Conservation (phyloP, 495 filamentous ascomycete species). For the Sporormia fimetaria region DNA sequence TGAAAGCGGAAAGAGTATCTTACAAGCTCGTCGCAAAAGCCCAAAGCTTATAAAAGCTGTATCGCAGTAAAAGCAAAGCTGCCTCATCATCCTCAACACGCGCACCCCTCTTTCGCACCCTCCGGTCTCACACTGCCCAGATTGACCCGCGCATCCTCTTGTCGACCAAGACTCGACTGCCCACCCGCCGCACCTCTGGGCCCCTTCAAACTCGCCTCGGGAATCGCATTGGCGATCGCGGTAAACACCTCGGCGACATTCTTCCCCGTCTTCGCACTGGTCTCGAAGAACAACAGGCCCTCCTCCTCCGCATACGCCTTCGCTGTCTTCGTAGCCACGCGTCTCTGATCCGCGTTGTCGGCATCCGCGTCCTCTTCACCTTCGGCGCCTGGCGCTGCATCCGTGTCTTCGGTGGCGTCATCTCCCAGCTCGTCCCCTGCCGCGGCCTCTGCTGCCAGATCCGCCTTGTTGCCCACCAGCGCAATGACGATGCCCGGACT, state of each 20-base stretch:
- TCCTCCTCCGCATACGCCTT: conserved; percentile 91
- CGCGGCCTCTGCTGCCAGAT: conserved; percentile 46
- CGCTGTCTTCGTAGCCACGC: conserved; percentile 79
- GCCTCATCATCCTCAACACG: conserved; percentile 51
- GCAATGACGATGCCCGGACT: conserved; percentile 96
- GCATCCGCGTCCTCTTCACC: conserved; percentile 44
- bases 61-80: too few relatives aligned
- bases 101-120: conserved; percentile 81
- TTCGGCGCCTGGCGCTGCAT: conserved; percentile 31
- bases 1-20: too few relatives aligned
- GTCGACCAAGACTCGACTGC: conserved; percentile 34
- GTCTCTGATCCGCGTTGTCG: conserved; percentile 59
- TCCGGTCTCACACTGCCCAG: conserved; percentile 46
- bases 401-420: conserved; percentile 29
- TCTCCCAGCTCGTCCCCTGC: conserved; percentile 29
- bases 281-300: conserved; percentile 89
- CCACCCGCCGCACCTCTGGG: conserved; percentile 47
- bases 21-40: too few relatives aligned
- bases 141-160: conserved; percentile 60
- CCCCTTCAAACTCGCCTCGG: conserved; percentile 88
- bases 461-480: conserved; percentile 93
- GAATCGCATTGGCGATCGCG: conserved; percentile 95
- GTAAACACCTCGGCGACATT: conserved; percentile 96
- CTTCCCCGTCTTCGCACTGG: conserved; percentile 86
- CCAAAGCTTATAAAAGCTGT: too few relatives aligned